Conservation (phyloP, 129 eudicot genomes). For the Rutidosis leptorrhynchoides region DNA sequence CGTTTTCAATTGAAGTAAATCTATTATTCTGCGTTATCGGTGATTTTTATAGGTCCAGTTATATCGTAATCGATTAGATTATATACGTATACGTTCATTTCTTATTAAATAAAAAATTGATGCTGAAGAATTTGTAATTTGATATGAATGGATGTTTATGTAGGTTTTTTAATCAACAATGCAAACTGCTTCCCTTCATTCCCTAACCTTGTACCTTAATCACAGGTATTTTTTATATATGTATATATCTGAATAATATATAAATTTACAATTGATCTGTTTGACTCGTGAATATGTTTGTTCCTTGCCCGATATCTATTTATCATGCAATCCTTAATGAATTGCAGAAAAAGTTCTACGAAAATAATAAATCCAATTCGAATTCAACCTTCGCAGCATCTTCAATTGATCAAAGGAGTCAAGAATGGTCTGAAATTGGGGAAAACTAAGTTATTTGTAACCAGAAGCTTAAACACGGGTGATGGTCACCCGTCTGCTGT, state of each 20-base stretch:
- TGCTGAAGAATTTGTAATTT: too few relatives aligned
- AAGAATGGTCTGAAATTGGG: conserved; percentile 22
- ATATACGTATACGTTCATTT: too few relatives aligned
- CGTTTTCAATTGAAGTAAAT: background rate
- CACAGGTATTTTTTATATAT: conserved; percentile 42
- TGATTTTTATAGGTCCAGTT: background rate
- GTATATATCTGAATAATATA: background rate
- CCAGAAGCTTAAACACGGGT: conserved; percentile 30
- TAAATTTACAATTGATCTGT: background rate
- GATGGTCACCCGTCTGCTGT: conserved; percentile 51
- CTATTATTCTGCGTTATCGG: background rate
- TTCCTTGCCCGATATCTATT: background rate
- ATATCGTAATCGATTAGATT: too few relatives aligned
- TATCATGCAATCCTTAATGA: conserved; percentile 16
- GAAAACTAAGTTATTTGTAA: conserved; percentile 24
- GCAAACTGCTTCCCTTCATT: conserved; percentile 54
- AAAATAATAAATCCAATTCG: conserved; percentile 26
- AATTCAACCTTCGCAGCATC: conserved; percentile 28
- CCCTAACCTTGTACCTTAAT: conserved; percentile 31
- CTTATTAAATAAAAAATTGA: too few relatives aligned
- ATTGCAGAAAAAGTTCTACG: conserved; percentile 45
- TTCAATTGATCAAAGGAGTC: conserved; percentile 17
- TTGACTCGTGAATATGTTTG: background rate
- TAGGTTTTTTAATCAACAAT: conserved; percentile 25
- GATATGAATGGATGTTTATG: too few relatives aligned